These are phyloP conservation scores for Trematosphaeria pertusa DNA, from an alignment of 2,329 filamentous ascomycete genomes.

Conservation along the genomic window DNA sequence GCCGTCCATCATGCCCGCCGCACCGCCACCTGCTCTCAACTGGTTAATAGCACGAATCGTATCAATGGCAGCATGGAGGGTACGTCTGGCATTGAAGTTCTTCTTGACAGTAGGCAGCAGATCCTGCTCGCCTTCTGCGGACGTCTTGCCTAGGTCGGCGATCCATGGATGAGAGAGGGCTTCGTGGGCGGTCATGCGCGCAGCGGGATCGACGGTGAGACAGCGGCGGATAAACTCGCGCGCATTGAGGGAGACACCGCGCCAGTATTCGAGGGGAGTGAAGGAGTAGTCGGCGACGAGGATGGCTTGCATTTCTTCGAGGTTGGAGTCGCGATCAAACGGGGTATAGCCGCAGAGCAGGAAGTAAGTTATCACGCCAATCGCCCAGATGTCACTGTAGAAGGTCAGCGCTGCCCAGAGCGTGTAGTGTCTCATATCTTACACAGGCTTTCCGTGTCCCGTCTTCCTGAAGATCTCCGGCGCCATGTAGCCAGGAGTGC, in stretches of 20 bases:
- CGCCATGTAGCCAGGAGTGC: slow-evolving; percentile 98
- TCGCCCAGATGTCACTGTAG: slow-evolving; percentile 86
- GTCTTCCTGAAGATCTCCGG: slow-evolving; percentile 99
- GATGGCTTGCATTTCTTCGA: slow-evolving; percentile 99
- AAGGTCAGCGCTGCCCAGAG: slow-evolving; percentile 16
- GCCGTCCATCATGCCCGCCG: slow-evolving; percentile 67
- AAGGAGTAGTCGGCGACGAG: slow-evolving; percentile 96
- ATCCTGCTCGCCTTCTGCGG: slow-evolving; percentile 55
- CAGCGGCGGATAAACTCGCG: slow-evolving; percentile 93
- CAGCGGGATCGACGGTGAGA: slow-evolving; percentile 85
- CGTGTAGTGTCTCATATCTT: slow-evolving; percentile 30
- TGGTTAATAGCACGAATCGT: slow-evolving; percentile 74
- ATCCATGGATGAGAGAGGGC: slow-evolving; percentile 71
- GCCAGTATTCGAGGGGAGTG: slow-evolving; percentile 94
- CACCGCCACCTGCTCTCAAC: slow-evolving; percentile 66
- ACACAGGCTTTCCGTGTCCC: slow-evolving; percentile 95
- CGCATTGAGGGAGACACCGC: slow-evolving; percentile 81
- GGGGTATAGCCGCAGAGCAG: slow-evolving; percentile 97
- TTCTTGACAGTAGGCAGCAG: slow-evolving; percentile 71
- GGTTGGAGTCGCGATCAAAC: slow-evolving; percentile 95
- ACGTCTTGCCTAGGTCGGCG: slow-evolving; percentile 60
- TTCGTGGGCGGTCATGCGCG: slow-evolving; percentile 90
- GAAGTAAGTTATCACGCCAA: slow-evolving; percentile 99
- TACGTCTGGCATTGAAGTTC: slow-evolving; percentile 72
- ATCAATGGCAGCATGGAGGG: slow-evolving; percentile 71